phyloP scores from a whole-genome alignment of 1,139 yeast species.

The Spencermartinsiella ligniputridi region DNA sequence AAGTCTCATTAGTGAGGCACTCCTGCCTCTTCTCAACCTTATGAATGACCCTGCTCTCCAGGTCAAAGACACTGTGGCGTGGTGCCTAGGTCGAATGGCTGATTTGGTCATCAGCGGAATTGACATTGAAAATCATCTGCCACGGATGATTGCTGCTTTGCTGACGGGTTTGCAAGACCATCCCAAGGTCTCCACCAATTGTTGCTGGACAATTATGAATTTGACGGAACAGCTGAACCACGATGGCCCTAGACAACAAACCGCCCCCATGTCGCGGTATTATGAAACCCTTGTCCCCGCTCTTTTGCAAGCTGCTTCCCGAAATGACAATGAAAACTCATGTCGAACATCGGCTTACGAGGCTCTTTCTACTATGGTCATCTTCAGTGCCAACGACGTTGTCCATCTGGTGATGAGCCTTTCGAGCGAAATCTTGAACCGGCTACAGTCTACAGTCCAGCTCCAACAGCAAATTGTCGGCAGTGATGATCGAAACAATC shows the following conservation, averaged over 20 bases:
- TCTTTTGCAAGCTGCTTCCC: conserved; percentile 62
- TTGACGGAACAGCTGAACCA: conserved; percentile 75
- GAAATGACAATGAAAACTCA: conserved; percentile 75
- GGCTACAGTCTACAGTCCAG: conserved; percentile 66
- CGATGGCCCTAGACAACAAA: conserved; percentile 50
- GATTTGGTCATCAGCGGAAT: conserved; percentile 80
- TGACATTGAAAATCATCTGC: conserved; percentile 58
- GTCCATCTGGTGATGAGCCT: conserved; percentile 64
- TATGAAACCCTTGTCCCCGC: conserved; percentile 66
- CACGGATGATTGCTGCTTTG: conserved; percentile 67
- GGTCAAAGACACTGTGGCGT: conserved; percentile 94
- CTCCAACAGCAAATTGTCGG: conserved; percentile 43
- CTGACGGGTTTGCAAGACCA: conserved; percentile 78
- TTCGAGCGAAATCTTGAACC: conserved; percentile 67
- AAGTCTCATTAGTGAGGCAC: conserved; percentile 69
- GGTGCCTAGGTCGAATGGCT: conserved; percentile 97
- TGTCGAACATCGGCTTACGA: conserved; percentile 96
- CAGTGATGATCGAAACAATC: conserved; percentile 64
- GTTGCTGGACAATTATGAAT: conserved; percentile 96
- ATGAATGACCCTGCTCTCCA: conserved; percentile 73
- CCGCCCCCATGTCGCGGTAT: conserved; percentile 68
- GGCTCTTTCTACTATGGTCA: conserved; percentile 78
- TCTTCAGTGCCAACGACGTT: conserved; percentile 68
- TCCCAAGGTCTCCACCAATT: conserved; percentile 88
- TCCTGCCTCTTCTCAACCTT: conserved; percentile 67